Percentiles rank a stretch among this genome's conserved stretches.
Conservation (phyloP, 2,329 filamentous ascomycete species). For the Paracoccidioides brasiliensis region DNA sequence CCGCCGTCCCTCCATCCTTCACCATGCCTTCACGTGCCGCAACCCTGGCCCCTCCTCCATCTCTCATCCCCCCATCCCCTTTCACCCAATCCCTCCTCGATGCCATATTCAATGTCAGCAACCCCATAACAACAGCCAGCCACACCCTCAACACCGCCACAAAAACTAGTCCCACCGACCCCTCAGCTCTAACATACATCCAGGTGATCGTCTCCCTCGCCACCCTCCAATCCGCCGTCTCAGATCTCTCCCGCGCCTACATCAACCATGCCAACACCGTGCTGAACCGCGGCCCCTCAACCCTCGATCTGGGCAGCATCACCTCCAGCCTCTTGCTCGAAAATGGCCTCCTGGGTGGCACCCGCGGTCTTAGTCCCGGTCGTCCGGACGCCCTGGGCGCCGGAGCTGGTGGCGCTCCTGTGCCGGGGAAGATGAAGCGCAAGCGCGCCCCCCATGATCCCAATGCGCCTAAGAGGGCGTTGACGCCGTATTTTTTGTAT, state of each 20-base stretch:
- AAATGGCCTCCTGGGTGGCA: conserved; percentile 29
- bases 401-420: background rate
- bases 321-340: conserved; percentile 30
- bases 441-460: conserved; percentile 81
- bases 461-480: conserved; percentile 83
- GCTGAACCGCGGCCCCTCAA: conserved; percentile 46
- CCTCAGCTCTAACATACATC: conserved; percentile 16
- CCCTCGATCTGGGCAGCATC: conserved; percentile 42
- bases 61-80: background rate
- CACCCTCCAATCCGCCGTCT: conserved; percentile 65
- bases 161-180: background rate
- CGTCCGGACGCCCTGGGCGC: conserved; percentile 10
- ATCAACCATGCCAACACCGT: conserved; percentile 79
- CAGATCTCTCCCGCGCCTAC: conserved; percentile 69
- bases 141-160: background rate
- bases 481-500: conserved; percentile 92
- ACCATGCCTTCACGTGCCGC: background rate
- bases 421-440: conserved; percentile 68
- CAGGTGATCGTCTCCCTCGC: conserved; percentile 67
- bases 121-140: background rate
- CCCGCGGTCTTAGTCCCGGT: conserved; percentile 24
- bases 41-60: background rate
- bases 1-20: too few relatives aligned
- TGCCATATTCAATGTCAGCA: conserved; percentile 1
- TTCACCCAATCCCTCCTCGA: background rate